Conservation (phyloP, 2,329 filamentous ascomycete genomes). For the Ophiostoma sp. region DNA sequence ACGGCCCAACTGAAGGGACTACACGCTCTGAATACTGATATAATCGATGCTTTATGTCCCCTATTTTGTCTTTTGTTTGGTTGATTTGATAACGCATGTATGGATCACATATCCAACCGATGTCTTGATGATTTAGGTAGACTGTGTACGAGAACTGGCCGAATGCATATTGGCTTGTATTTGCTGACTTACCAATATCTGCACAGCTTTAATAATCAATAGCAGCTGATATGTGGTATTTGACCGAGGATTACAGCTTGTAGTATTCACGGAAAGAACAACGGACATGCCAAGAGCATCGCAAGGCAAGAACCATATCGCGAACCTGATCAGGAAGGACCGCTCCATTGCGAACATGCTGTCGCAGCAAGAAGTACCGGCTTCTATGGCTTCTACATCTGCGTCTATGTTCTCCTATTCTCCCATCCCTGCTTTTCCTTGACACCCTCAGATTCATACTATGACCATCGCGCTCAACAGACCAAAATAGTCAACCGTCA, state of each 20-base stretch:
- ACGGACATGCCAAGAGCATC: neutral
- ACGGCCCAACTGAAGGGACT: neutral
- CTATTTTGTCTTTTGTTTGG: neutral
- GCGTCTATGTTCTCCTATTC: neutral
- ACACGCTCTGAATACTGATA: neutral
- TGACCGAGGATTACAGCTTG: neutral
- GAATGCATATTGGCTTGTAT: neutral
- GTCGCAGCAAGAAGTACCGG: neutral
- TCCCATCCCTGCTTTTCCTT: neutral
- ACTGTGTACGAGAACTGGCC: neutral
- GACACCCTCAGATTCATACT: neutral
- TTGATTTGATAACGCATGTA: neutral
- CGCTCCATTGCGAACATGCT: neutral
- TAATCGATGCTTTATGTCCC: slow-evolving; percentile 1
- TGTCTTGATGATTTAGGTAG: neutral
- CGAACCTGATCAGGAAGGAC: neutral
- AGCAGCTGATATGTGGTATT: neutral
- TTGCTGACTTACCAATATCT: neutral
- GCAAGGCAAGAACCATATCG: neutral
- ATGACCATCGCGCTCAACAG: neutral
- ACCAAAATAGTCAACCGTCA: neutral
- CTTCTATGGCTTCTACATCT: neutral
- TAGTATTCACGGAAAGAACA: neutral
- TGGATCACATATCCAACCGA: neutral
- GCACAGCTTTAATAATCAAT: neutral